A percentile compares a stretch with the other conserved stretches of the same genome.
phyloP scores from a whole-genome alignment of 208 protist genomes.

The Histomonas meleagridis region DNA sequence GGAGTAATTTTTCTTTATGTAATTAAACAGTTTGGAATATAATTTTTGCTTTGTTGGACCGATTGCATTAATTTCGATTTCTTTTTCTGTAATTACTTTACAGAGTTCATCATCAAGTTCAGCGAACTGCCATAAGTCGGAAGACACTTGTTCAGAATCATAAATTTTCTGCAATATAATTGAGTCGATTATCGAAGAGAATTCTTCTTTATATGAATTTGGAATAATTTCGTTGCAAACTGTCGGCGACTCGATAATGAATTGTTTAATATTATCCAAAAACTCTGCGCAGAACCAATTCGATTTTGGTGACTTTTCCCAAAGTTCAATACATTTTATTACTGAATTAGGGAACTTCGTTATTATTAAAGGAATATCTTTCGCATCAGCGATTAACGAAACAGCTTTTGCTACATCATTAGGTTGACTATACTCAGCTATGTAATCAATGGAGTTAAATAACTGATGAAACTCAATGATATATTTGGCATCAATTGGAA shows the following conservation, averaged over 20 bases:
- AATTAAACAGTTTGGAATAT: not conserved
- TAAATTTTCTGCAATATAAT: not conserved
- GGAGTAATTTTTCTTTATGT: not conserved
- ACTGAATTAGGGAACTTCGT: not conserved
- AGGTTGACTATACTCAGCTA: not conserved
- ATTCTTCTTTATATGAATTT: not conserved
- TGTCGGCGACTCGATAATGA: not conserved
- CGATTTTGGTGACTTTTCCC: slow-evolving; percentile 3
- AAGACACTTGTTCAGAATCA: not conserved
- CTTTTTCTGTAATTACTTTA: not conserved
- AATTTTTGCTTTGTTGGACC: not conserved
- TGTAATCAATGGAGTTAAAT: not conserved
- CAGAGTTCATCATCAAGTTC: not conserved
- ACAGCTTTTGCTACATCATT: not conserved
- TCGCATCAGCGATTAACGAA: not conserved
- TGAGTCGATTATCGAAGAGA: not conserved
- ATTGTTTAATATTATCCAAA: not conserved
- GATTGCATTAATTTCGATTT: not conserved
- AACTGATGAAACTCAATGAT: not conserved
- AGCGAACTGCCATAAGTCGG: not conserved
- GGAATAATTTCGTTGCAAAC: not conserved
- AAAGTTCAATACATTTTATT: not conserved
- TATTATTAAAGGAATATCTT: not conserved
- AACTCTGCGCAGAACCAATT: not conserved
- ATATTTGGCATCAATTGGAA: not conserved